These are phyloP conservation scores for Raddia guianensis DNA, from an alignment of 176 grass and related monocot genomes.

Conservation along the genomic window DNA sequence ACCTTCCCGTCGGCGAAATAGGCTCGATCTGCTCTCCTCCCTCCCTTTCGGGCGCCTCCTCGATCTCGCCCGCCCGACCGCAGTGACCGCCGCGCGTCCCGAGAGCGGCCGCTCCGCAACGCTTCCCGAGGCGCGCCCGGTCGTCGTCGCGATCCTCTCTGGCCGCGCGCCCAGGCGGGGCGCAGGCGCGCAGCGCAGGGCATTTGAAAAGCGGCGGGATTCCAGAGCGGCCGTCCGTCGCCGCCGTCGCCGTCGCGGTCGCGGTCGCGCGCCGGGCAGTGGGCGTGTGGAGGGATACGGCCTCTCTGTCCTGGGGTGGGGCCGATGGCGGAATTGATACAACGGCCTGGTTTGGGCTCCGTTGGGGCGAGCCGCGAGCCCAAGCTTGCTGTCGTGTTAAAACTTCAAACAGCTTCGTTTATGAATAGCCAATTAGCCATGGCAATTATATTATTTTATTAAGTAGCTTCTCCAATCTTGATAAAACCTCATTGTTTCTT, in stretches of 20 bases:
- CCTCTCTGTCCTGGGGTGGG: not conserved
- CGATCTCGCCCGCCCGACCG: not conserved
- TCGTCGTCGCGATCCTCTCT: constrained; percentile 1
- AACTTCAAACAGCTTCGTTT: not conserved
- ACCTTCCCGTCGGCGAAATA: not conserved
- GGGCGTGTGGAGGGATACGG: not conserved
- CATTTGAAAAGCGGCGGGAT: not conserved
- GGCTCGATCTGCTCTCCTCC: not conserved
- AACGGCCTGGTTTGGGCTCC: not conserved
- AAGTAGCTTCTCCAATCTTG: too few species aligned
- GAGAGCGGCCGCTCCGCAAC: not conserved
- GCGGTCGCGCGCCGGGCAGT: not conserved
- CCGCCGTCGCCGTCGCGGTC: not conserved
- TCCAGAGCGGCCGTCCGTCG: not conserved
- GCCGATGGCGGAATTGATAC: not conserved
- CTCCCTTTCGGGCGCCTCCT: too few species aligned
- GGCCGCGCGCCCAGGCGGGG: not conserved
- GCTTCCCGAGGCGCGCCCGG: not conserved
- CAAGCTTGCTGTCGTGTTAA: too few species aligned
- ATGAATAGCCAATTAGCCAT: too few species aligned
- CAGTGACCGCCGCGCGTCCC: not conserved
- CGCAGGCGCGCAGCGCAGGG: too few species aligned
- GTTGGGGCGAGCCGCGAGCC: too few species aligned
- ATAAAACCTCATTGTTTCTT: too few species aligned
- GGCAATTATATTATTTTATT: too few species aligned